These are phyloP conservation scores for Licmophora abbreviata DNA, from an alignment of 108 stramenopile species.

Conservation along the genomic window DNA sequence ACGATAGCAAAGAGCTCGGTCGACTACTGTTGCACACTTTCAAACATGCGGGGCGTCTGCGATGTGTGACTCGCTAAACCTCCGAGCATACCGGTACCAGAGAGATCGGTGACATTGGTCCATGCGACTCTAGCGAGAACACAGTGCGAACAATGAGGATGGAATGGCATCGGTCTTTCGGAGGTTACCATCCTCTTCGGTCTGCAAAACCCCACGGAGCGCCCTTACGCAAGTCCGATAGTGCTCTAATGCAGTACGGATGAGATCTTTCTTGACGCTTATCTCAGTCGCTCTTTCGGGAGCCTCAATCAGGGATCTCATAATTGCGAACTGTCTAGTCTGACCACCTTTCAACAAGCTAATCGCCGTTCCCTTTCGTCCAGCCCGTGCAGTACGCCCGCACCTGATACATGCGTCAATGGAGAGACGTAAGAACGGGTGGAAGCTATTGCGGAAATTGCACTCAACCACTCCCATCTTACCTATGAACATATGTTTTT, in stretches of 20 bases:
- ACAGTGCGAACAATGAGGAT: not conserved
- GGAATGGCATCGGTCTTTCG: constrained; percentile 10
- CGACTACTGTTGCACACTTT: no score
- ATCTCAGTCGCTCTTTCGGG: constrained; percentile 27
- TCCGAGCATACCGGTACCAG: no score
- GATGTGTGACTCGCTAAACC: no score
- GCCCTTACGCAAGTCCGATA: constrained; percentile 47
- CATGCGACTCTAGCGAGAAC: no score
- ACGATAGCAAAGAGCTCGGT: no score
- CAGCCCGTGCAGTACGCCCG: constrained; percentile 80
- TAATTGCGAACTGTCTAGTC: constrained; percentile 44
- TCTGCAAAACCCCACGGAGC: constrained; percentile 47
- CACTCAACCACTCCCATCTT: no score
- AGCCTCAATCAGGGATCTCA: constrained; percentile 52
- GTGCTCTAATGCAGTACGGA: constrained; percentile 29
- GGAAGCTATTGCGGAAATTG: no score
- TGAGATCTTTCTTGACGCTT: constrained; percentile 46
- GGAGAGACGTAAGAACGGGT: no score
- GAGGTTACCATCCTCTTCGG: constrained; percentile 41
- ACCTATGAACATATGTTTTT: constrained; percentile 82
- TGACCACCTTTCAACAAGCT: constrained; percentile 68
- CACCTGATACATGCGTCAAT: no score
- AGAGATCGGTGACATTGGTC: no score
- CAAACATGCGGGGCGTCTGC: no score
- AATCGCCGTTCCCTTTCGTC: constrained; percentile 53